phyloP scores from a whole-genome alignment of 202 grass and related monocot genomes.

The Sporobolus alterniflorus region DNA sequence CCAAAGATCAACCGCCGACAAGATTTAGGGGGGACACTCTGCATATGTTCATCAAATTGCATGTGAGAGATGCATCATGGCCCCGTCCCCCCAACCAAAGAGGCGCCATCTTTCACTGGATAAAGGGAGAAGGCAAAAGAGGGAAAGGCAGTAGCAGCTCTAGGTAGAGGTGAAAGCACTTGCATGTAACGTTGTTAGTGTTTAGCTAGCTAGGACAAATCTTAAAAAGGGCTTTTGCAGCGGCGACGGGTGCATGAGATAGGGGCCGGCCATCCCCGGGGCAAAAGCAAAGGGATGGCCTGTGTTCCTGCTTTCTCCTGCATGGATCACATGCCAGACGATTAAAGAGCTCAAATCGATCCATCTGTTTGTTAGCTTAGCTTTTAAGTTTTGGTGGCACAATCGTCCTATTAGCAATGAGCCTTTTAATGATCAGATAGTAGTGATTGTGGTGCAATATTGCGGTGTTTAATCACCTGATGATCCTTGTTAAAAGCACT shows the following conservation, averaged over 20 bases:
- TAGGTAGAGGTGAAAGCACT: slow-evolving; percentile 17
- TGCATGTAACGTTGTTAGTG: slow-evolving; percentile 33
- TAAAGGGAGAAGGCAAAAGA: slow-evolving; percentile 31
- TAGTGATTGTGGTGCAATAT: too few relatives aligned
- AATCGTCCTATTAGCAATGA: too few relatives aligned
- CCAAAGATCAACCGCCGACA: neutral
- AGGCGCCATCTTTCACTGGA: slow-evolving; percentile 31
- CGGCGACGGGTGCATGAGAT: neutral
- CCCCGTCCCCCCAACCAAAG: too few relatives aligned
- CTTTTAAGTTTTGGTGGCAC: slow-evolving; percentile 13
- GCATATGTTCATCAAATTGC: slow-evolving; percentile 25
- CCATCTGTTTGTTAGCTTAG: neutral
- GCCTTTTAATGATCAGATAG: slow-evolving; percentile 4
- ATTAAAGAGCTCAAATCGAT: neutral
- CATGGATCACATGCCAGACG: slow-evolving; percentile 46
- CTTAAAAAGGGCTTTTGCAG: slow-evolving; percentile 40
- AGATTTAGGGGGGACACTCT: slow-evolving; percentile 30
- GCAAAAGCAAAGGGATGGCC: slow-evolving; percentile 25
- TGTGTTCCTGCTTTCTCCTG: slow-evolving; percentile 54
- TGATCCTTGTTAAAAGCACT: neutral
- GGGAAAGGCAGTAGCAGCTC: neutral
- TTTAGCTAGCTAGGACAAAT: slow-evolving; percentile 32
- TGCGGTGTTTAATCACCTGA: slow-evolving; percentile 1
- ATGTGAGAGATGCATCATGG: neutral
- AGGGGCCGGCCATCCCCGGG: neutral